A percentile compares a stretch with the other conserved stretches of the same genome.
Evolutionary conservation across 2,329 filamentous ascomycete species (phyloP).

Genomic region (Laburnicola sp.): DNA sequence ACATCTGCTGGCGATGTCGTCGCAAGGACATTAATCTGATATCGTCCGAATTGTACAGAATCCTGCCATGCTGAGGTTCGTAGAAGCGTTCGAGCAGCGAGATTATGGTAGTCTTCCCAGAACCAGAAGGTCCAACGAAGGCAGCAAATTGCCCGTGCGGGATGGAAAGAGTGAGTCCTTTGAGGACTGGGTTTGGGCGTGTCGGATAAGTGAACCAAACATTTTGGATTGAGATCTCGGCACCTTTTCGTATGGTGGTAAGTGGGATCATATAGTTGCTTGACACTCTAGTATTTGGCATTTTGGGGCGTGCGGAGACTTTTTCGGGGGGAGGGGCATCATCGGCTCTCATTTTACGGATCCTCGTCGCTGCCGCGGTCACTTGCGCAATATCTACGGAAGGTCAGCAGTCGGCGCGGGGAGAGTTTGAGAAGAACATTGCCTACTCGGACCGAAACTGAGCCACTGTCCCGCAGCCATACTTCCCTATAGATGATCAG

Average conservation of each 20-base stretch:
- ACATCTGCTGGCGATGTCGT: slow-evolving; percentile 74
- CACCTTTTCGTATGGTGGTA: slow-evolving; percentile 5
- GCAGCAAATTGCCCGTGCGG: slow-evolving; percentile 20
- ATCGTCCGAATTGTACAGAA: slow-evolving; percentile 79
- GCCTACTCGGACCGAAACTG: slow-evolving; percentile 33
- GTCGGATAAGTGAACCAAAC: slow-evolving; percentile 92
- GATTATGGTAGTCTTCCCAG: slow-evolving; percentile 89
- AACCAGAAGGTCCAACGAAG: slow-evolving; percentile 83
- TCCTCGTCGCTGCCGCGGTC: slow-evolving; percentile 25
- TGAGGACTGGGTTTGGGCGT: slow-evolving; percentile 80
- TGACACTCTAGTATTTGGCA: not conserved
- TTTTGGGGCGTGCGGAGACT: slow-evolving; percentile 3
- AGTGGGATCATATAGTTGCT: slow-evolving; percentile 7
- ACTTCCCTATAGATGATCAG: slow-evolving; percentile 15
- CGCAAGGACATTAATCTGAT: slow-evolving; percentile 69
- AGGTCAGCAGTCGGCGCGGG: slow-evolving; percentile 4
- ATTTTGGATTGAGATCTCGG: slow-evolving; percentile 71
- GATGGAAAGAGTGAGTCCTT: slow-evolving; percentile 38
- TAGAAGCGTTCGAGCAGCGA: slow-evolving; percentile 90
- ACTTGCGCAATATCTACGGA: slow-evolving; percentile 31
- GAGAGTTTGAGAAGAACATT: not conserved
- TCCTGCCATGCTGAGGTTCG: slow-evolving; percentile 55
- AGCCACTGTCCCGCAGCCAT: slow-evolving; percentile 32
- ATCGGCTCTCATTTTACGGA: slow-evolving; percentile 13
- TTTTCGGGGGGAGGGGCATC: not conserved